Base-by-base conservation (phyloP, 352 stramenopile species). In the Globisporangium cystogenes region DNA sequence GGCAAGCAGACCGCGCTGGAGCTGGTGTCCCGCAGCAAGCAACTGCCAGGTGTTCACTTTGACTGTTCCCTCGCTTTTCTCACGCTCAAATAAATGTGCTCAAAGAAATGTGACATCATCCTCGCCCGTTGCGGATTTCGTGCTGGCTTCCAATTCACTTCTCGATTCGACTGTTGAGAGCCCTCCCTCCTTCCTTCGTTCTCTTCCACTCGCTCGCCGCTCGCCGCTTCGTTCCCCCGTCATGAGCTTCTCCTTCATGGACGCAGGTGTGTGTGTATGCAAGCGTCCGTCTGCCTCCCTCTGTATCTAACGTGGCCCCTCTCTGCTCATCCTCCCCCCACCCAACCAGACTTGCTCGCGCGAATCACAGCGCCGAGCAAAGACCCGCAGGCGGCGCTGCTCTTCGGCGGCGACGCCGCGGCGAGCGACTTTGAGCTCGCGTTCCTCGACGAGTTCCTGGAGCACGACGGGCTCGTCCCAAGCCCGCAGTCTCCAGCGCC, bases 401-500 rank as follows among this genome's bases (percentile, higher is more conserved):
- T 27, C 11, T 12, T 45, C 40, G 27, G n/a, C 27, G 31, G 20
- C 20, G 27, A 48, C 23, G 21, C 12, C 39, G 14, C n/a, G 6
- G n/a, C 37, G 16, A 49, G 48, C 23, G 65, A 78, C 24, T 55
- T 74, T 26, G 68, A 78, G 29, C 52, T 74, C 37, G 68, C 44
- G 46, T 78, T 86, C 40, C 64, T 86, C 18, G 77, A 68, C 1
- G 68, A 83, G 31, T 71, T 83, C 3, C 54, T 86, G 33, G 57
- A 70, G 12, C 68, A 74, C 23, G 70, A 75, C 23, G 58, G 70
- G 40, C 63, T 73, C 24, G 35, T 51, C n/a, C 27, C 59, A 15
- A 52, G 62, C 14, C 49, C 67, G 33, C 42, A 53, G 15, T 63
- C 57, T 39, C 57, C 57, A 2, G n/a, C 56, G 1, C 15, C 12